Evolutionary conservation across 129 eudicot genomes (phyloP), one percentile per base, ranked within the genome.

Genomic region (Saposhnikovia divaricata): DNA sequence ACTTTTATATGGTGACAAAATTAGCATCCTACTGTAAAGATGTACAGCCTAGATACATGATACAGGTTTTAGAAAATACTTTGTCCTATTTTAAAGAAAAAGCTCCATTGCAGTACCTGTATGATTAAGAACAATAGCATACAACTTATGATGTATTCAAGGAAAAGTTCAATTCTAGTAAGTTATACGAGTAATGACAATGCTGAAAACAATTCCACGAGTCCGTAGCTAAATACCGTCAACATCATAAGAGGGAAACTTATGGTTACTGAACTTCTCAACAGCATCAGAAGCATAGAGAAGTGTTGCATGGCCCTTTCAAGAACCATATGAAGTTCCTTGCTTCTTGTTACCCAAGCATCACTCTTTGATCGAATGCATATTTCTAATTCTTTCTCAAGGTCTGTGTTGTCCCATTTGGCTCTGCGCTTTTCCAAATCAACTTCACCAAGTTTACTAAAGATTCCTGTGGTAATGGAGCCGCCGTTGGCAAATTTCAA

Each of bases 221-320:
- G 34, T n/a, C 34, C 13, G 0, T 59, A 23, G 42, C 21, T 4
- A 66, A 65, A 4, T 66, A 66, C 40, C 28, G 11, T 9, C 21
- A 38, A 61, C 42, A 74, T 51, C 21, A 9, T 34, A 19, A 28
- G 68, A 21, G 10, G 48, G 4, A 46, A 39, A 65, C 12, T 3
- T 11, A 19, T 57, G 89, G 88, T 90, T 90, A 77, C 96, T 95
- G 81, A 95, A 95, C 82, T 89, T 92, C 85, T 95, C 97, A 46
- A 89, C 86, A n/a, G 97, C 97, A 78, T 95, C 99, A 51, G 97
- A 88, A 44, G 99, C 99, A 75, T 92, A 95, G 9, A 95, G 93
- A 84, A 95, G 99, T 40, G 99, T 92, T 57, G 90, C 96, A 51
- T 90, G 81, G 93, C 97, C 87, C 88, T 92, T 79, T 92, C 99